phyloP scores from a whole-genome alignment of 305 asterid genomes.

The Salvia sclarea region DNA sequence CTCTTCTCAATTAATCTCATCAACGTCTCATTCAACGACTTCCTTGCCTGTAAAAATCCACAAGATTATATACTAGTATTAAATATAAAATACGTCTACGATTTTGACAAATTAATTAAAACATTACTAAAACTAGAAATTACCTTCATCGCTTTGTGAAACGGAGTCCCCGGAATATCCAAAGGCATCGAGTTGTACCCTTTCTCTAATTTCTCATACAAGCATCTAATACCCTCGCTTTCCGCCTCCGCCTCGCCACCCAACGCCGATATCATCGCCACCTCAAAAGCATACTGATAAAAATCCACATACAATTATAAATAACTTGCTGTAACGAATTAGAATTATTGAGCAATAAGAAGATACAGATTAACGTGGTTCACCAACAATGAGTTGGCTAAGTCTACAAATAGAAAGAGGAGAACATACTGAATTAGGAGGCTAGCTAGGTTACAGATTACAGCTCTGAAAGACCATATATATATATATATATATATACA shows the following conservation, averaged over 20 bases:
- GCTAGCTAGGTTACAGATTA: too few species aligned
- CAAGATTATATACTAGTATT: too few species aligned
- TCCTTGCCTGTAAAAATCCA: slow-evolving; percentile 54
- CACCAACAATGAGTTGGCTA: too few species aligned
- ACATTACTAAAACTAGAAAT: too few species aligned
- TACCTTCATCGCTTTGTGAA: slow-evolving; percentile 69
- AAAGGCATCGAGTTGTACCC: slow-evolving; percentile 78
- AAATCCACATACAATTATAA: background rate
- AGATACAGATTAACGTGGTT: too few species aligned
- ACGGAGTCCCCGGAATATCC: slow-evolving; percentile 61
- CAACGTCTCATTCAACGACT: slow-evolving; percentile 42
- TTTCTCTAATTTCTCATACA: slow-evolving; percentile 54
- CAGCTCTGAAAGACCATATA: too few species aligned
- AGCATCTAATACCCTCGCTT: slow-evolving; percentile 42
- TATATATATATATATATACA: too few species aligned
- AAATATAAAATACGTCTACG: slow-evolving; percentile 4
- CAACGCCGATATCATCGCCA: slow-evolving; percentile 61
- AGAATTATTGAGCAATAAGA: too few species aligned
- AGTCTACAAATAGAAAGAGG: too few species aligned
- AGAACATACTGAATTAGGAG: too few species aligned
- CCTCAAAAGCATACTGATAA: slow-evolving; percentile 69
- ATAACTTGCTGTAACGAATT: too few species aligned
- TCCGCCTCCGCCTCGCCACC: slow-evolving; percentile 47
- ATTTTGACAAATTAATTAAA: too few species aligned
- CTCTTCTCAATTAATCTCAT: slow-evolving; percentile 51